phyloP scores from a whole-genome alignment of 805 yeast species.

The Candida silvatica region DNA sequence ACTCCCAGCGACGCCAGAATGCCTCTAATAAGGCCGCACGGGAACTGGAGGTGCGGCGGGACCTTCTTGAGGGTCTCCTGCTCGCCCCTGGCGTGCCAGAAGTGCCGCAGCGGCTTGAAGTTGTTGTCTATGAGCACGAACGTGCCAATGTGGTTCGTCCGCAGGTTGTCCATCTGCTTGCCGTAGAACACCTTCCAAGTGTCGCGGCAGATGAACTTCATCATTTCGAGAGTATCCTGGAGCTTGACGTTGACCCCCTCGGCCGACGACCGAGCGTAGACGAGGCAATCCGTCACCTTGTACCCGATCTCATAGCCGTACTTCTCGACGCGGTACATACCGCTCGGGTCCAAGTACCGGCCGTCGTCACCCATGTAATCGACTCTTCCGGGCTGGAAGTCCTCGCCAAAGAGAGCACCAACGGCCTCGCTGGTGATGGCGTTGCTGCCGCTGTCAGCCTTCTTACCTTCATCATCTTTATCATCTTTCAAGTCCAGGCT shows the following conservation, averaged over 20 bases:
- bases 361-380: constrained; percentile 27
- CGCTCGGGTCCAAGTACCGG: constrained; percentile 36
- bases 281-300: constrained; percentile 20
- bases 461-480: neutral
- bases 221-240: constrained; percentile 64
- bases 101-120: constrained; percentile 44
- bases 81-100: constrained; percentile 36
- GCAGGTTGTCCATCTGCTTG: constrained; percentile 84
- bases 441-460: neutral
- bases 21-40: constrained; percentile 72
- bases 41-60: constrained; percentile 53
- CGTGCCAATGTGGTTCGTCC: constrained; percentile 87
- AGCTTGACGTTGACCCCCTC: constrained; percentile 23
- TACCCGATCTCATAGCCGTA: constrained; percentile 51
- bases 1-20: constrained; percentile 62
- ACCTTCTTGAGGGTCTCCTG: constrained; percentile 37
- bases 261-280: constrained; percentile 14
- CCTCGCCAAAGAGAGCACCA: neutral
- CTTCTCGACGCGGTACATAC: constrained; percentile 50
- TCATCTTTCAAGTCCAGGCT: constrained; percentile 8
- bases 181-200: constrained; percentile 76
- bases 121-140: constrained; percentile 68
- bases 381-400: constrained; percentile 29
- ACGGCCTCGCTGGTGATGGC: neutral
- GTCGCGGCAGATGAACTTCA: constrained; percentile 90